Conservation (phyloP, 306 rosid species). For the Casuarina glauca region DNA sequence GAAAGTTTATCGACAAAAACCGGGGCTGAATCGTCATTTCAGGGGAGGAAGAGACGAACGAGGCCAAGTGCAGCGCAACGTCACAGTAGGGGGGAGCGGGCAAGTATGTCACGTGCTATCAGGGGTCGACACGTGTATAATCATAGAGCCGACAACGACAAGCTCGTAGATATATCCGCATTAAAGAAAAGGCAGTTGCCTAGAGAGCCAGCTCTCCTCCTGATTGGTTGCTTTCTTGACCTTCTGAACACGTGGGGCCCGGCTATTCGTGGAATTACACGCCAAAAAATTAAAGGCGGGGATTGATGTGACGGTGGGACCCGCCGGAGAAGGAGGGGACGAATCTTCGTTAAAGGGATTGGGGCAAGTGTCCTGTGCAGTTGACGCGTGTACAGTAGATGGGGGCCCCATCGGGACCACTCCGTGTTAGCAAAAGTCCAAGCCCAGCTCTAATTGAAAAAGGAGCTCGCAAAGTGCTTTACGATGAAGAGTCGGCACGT, state of each 20-base stretch:
- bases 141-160: constrained; percentile 62
- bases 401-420: constrained; percentile 18
- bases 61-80: background rate
- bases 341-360: constrained; percentile 53
- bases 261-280: constrained; percentile 49
- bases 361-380: constrained; percentile 27
- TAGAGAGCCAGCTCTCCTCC: constrained; percentile 41
- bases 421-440: constrained; percentile 22
- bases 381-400: constrained; percentile 62
- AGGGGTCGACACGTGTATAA: constrained; percentile 45
- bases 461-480: constrained; percentile 16
- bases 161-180: constrained; percentile 60
- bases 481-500: constrained; percentile 22
- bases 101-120: constrained; percentile 31
- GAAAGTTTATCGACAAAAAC: background rate
- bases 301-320: constrained; percentile 39
- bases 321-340: constrained; percentile 21
- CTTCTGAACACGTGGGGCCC: constrained; percentile 64
- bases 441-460: constrained; percentile 5
- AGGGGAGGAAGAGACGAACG: background rate
- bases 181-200: constrained; percentile 62
- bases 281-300: constrained; percentile 25
- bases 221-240: constrained; percentile 78
- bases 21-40: constrained; percentile 21
- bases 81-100: constrained; percentile 1